Conservation (phyloP, 768 basidiomycete genomes). For the Macrocybe gigantea region DNA sequence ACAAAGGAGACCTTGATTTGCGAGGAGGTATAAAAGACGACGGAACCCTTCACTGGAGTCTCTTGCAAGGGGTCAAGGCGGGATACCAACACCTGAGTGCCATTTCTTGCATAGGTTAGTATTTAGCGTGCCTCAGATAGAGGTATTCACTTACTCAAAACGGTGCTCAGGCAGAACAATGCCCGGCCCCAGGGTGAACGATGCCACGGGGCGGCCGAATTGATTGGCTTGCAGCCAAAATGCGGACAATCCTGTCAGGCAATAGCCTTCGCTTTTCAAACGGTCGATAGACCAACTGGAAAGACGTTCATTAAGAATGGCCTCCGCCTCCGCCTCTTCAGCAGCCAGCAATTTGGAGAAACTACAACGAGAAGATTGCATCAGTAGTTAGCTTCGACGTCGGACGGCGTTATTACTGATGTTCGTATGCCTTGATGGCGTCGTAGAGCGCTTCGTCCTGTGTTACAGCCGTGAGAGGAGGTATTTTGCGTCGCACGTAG, state of each 20-base stretch:
- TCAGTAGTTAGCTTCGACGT: neutral
- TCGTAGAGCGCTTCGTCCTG: constrained; percentile 38
- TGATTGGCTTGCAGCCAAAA: constrained; percentile 65
- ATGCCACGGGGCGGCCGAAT: constrained; percentile 61
- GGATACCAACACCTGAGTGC: constrained; percentile 63
- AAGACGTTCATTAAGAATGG: constrained; percentile 55
- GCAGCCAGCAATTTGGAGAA: constrained; percentile 43
- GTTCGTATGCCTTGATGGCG: constrained; percentile 47
- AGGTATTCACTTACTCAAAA: constrained; percentile 58
- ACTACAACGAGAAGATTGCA: constrained; percentile 17
- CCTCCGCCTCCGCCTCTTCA: constrained; percentile 64
- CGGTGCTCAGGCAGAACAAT: constrained; percentile 55
- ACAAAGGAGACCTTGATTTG: constrained; percentile 56
- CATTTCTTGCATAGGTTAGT: constrained; percentile 39
- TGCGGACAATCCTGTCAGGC: constrained; percentile 56
- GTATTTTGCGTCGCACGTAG: constrained; percentile 30
- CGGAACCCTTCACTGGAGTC: constrained; percentile 44
- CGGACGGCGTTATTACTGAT: constrained; percentile 34
- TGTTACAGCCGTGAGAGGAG: constrained; percentile 24
- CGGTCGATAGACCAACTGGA: constrained; percentile 59
- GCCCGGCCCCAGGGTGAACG: constrained; percentile 62
- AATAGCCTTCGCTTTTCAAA: constrained; percentile 67
- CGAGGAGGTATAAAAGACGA: constrained; percentile 42
- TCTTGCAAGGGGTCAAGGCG: constrained; percentile 58
- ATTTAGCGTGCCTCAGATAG: neutral